Evolutionary conservation across 148 eudicot species (phyloP), one percentile per base, ranked within the genome.

Genomic region (Gaultheria prostrata): DNA sequence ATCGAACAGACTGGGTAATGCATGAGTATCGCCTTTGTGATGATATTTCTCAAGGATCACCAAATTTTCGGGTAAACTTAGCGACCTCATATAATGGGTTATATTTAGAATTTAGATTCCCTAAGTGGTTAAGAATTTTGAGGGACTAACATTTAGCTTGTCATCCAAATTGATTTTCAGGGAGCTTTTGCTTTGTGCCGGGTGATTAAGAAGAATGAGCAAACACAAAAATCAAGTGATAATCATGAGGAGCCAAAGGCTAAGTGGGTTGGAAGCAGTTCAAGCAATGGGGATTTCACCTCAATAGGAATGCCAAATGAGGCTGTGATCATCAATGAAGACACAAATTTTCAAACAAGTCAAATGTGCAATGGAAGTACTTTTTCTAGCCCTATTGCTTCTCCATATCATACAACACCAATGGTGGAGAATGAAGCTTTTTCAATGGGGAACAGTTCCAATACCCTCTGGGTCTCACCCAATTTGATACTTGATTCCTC

Each of bases 1-100:
- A 88, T 83, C 88, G 98, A 75, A 92, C 98, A 12, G 94, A 93
- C 56, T 94, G 98, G 98, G 91, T 94, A 77, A 94, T 94, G 98
- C 97, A 95, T 21, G 98, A 95, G 85, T 95, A 95, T 85, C 97
- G 98, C 81, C 89, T 95, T 1, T 89, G 89, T 80, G 97, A 93
- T 84, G 95, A 92, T 50, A 84, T 79, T 87, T 81, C 89, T 77
- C 85, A 89, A 79, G 90, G 81, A 67, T 74, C 92, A 76, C 89
- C 90, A 80, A 85, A 78, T 87, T 90, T 89, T 83, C 88, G 89
- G 90, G 98, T 95, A 88, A 78, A 84, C 56, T 74, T 39, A 53
- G 50, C 15, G 6, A 15, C 35, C 84, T 54, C n/a, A 56, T 82
- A 12, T 69, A 50, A 50, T 32, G 77, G 20, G 35, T 43, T 56